A percentile compares a stretch with the other conserved stretches of the same genome.
Conservation (phyloP, 345 rosid genomes). For the Eucalyptus regnans region DNA sequence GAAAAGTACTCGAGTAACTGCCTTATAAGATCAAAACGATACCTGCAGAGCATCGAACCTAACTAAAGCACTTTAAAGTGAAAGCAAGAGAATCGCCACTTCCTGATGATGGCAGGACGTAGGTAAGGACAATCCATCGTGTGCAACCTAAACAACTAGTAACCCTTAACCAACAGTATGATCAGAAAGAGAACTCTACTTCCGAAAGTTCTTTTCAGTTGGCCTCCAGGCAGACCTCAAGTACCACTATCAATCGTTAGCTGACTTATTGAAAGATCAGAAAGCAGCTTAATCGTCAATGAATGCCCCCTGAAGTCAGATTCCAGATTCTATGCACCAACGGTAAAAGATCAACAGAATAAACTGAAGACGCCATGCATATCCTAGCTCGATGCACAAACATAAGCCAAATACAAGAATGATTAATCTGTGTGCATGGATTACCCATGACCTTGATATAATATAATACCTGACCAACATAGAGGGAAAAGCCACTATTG, state of each 20-base stretch:
- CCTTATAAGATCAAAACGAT: background rate
- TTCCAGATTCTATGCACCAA: background rate
- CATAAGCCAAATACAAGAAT: background rate
- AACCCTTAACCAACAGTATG: background rate
- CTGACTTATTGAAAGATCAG: background rate
- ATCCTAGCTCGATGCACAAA: background rate
- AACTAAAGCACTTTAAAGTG: background rate
- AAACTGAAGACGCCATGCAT: background rate
- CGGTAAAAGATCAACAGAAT: background rate
- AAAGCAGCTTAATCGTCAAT: background rate
- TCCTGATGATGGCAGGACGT: background rate
- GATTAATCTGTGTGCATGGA: background rate
- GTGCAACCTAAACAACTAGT: background rate
- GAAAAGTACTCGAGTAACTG: conserved; percentile 6
- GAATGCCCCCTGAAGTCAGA: background rate
- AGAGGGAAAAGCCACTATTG: background rate
- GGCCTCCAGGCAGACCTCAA: background rate
- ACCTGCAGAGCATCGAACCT: background rate
- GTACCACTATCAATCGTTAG: background rate
- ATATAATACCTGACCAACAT: background rate
- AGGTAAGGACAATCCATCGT: background rate
- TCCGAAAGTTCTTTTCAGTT: background rate
- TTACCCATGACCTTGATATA: background rate
- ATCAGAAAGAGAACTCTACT: background rate
- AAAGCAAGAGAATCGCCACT: background rate